Conservation (phyloP, 495 filamentous ascomycete genomes). For the Penicillium alfredii region DNA sequence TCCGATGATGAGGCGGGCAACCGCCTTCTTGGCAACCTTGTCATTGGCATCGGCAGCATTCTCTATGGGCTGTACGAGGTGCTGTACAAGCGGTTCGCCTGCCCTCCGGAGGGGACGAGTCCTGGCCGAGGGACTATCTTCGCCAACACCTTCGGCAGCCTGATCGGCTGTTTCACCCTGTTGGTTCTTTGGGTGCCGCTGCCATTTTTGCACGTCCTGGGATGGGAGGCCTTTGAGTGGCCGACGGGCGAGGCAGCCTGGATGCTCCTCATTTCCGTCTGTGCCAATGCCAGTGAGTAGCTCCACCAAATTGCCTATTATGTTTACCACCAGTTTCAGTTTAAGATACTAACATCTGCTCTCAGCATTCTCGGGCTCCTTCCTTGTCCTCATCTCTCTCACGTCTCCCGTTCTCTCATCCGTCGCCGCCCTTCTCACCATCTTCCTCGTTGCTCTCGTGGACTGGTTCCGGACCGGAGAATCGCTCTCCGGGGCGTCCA, state of each 20-base stretch:
- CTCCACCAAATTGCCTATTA: background rate
- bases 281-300: constrained; percentile 72
- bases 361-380: constrained; percentile 79
- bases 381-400: constrained; percentile 84
- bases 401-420: constrained; percentile 88
- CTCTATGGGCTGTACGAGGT: constrained; percentile 97
- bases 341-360: constrained; percentile 5
- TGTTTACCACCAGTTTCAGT: background rate
- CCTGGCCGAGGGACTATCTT: constrained; percentile 83
- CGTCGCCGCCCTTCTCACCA: constrained; percentile 88
- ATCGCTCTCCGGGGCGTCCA: constrained; percentile 64
- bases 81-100: constrained; percentile 85
- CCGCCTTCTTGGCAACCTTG: constrained; percentile 73
- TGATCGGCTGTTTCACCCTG: constrained; percentile 81
- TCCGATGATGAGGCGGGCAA: constrained; percentile 46
- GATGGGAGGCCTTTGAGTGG: constrained; percentile 74
- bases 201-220: constrained; percentile 70
- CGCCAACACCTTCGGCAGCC: constrained; percentile 80
- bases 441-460: constrained; percentile 88
- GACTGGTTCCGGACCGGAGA: constrained; percentile 81
- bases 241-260: constrained; percentile 70
- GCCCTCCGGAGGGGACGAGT: constrained; percentile 82
- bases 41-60: constrained; percentile 90
- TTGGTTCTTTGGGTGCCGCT: constrained; percentile 87
- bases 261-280: constrained; percentile 71